Evolutionary conservation across 139 green algal genomes (phyloP).

Genomic region (Chlamydomonas sp.): DNA sequence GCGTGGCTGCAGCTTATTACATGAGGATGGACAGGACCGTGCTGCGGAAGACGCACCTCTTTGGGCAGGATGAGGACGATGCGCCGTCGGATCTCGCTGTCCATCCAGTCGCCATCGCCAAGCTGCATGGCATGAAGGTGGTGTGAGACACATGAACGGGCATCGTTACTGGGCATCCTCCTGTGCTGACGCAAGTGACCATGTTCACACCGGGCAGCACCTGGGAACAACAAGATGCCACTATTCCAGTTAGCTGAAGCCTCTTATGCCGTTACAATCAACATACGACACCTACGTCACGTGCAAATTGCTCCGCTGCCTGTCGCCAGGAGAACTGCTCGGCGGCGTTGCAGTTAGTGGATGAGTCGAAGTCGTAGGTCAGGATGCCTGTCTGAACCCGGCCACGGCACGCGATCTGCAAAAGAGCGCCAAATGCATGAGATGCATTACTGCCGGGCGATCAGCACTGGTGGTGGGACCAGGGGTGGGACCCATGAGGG

Average conservation of each 20-base stretch:
- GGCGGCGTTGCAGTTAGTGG: not conserved
- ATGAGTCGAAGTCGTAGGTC: not conserved
- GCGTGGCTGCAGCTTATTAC: not conserved
- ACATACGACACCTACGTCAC: not conserved
- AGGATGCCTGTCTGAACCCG: not conserved
- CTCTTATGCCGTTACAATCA: not conserved
- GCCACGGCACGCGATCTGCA: slow-evolving; percentile 1
- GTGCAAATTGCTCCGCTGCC: not conserved
- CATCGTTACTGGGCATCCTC: not conserved
- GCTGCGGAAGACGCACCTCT: not conserved
- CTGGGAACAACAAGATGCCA: not conserved
- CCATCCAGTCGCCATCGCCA: not conserved
- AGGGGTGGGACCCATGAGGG: not conserved
- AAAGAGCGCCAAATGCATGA: not conserved
- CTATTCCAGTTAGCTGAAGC: not conserved
- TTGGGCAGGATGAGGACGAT: slow-evolving; percentile 11
- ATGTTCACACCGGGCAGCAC: not conserved
- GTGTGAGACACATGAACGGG: not conserved
- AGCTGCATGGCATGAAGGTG: not conserved
- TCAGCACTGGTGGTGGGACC: not conserved
- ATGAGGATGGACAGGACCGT: no score
- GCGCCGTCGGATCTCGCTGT: not conserved
- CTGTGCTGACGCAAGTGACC: not conserved
- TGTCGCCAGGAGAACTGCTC: slow-evolving; percentile 25
- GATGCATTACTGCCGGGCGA: no score